Base-by-base conservation (phyloP, 2,329 filamentous ascomycete species). In the Nemania diffusa region DNA sequence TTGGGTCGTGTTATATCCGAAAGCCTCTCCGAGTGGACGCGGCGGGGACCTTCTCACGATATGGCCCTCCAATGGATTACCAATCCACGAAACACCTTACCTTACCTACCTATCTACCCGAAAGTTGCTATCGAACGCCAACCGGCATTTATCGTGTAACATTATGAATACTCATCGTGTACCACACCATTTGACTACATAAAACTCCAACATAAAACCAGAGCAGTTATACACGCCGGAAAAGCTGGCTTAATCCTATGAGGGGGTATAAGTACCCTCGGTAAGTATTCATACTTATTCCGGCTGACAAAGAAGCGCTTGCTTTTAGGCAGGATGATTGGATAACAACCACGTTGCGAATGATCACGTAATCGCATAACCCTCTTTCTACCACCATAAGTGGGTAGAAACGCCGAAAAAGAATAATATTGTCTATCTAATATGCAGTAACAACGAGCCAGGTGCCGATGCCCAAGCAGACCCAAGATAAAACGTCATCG, bases 21-120 rank as follows among this genome's bases (percentile, higher is more conserved):
- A n/a, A 29, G 20, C 26, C 27, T 51, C 55, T 51, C 29, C 26
- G 9, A 44, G 66, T 68, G 62, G 65, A 40, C 56, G 61, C n/a
- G 53, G 46, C 62, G 62, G 62, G 66, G 65, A 46, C 24, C 42
- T 68, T 62, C 48, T 65, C 62, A 58, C 62, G 57, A 65, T 62
- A 34, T 24, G 29, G 44, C 17, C 22, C 20, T 52, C 44, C 37
- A 57, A 50, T 59, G 57, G 66, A 68, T 68, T 68, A 68, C 66
- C 62, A 68, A 68, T 68, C 66, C 40, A 32, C 56, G 27, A 62
- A 32, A 26, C n/a, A 24, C 34, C 17, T 5, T 9, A 7, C 48
- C 26, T 8, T 29, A 29, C 17, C 4, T 29, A 34, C 37, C 32
- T 58, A 53, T 40, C 44, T 48, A 17, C 27, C 51, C n/a, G n/a